Evolutionary conservation across 495 filamentous ascomycete genomes (phyloP).

Genomic region (Aspergillus homomorphus): DNA sequence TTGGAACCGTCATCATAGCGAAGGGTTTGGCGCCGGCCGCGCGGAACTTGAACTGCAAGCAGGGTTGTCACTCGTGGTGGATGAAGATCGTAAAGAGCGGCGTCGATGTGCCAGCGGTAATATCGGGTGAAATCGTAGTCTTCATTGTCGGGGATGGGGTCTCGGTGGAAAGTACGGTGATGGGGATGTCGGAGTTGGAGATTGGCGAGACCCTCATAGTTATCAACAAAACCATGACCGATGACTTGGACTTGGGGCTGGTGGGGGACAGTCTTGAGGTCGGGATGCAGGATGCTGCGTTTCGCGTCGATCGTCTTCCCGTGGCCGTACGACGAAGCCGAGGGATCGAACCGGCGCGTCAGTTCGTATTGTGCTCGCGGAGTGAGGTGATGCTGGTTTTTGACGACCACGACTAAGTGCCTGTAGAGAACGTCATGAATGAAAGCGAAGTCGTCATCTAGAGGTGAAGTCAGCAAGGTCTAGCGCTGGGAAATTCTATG

Average conservation of each 20-base stretch:
- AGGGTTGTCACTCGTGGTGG: slow-evolving; percentile 68
- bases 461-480: slow-evolving; percentile 6
- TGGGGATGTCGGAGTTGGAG: slow-evolving; percentile 69
- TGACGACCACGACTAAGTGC: slow-evolving; percentile 65
- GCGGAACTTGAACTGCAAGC: slow-evolving; percentile 63
- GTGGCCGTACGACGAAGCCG: slow-evolving; percentile 63
- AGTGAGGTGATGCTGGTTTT: slow-evolving; percentile 57
- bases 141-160: slow-evolving; percentile 57
- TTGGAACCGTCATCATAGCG: slow-evolving; percentile 68
- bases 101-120: slow-evolving; percentile 79
- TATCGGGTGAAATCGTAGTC: slow-evolving; percentile 68
- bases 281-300: slow-evolving; percentile 68
- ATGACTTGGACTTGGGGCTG: slow-evolving; percentile 78
- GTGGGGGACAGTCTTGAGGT: slow-evolving; percentile 73
- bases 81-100: slow-evolving; percentile 67
- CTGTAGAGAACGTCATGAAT: slow-evolving; percentile 61
- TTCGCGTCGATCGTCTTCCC: slow-evolving; percentile 66
- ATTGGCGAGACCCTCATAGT: slow-evolving; percentile 65
- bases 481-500: too few species aligned
- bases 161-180: slow-evolving; percentile 69
- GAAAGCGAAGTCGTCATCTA: slow-evolving; percentile 57
- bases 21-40: slow-evolving; percentile 59
- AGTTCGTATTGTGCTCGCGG: slow-evolving; percentile 68
- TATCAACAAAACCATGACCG: slow-evolving; percentile 62
- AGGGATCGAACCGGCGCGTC: slow-evolving; percentile 66